Evolutionary conservation across 768 basidiomycete genomes (phyloP), one percentile per base, ranked within the genome.

Genomic region (Pholiota microspora): DNA sequence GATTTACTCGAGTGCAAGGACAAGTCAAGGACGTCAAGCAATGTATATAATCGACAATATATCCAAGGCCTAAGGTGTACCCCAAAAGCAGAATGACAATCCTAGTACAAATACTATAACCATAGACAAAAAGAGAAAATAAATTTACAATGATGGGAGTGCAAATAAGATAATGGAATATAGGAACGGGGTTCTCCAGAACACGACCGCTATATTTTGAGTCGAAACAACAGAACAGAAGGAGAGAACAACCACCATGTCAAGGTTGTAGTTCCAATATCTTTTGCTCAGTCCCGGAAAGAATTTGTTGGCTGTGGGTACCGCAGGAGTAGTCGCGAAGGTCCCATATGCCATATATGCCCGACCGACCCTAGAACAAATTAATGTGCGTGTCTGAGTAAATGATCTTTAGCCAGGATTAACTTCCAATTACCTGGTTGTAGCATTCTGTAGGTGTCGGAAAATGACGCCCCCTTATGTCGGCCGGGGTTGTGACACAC

Each of bases 401-500:
- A n/a, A n/a, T n/a, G n/a, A n/a, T n/a, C n/a, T 29, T 42, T 16
- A 18, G 46, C 29, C n/a, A 40, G 28, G n/a, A 29, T 8, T 23
- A 42, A 42, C 3, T 6, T 35, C 15, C 10, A 50, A 45, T 55
- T 40, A 68, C 61, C 51, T 45, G 56, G 40, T 64, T 59, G 35
- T 57, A 57, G 55, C 68, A 69, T 12, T 59, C 50, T 1, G 58
- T 52, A 3, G 68, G 67, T 3, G 54, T 62, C 5, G 50, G 57
- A 48, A 61, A 66, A 49, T 62, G 61, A 10, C 52, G 57, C n/a
- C 67, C 67, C 13, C 60, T 45, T 10, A 69, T 59, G 27, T 69
- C 63, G 4, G 65, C 65, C 6, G 68, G 68, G 0, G 68, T 69
- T 0, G 68, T 69, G 1, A 61, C 61, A 44, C 68, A 69, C 68